phyloP scores from a whole-genome alignment of 2,329 filamentous ascomycete species.

The Calonectria pseudoreteaudii region DNA sequence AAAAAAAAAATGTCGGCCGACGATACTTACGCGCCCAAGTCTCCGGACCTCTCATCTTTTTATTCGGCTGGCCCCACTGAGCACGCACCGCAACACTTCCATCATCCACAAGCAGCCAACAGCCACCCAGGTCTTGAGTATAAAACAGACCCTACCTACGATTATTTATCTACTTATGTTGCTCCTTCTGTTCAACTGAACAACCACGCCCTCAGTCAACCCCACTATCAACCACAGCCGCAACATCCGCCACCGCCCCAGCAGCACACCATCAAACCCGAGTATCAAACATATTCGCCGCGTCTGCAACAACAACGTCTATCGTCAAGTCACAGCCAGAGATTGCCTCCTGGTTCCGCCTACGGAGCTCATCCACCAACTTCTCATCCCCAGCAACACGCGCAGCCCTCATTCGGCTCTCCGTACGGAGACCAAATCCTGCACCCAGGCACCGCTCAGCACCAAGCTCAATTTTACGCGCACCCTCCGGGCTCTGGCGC shows the following conservation, averaged over 20 bases:
- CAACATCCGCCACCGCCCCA: conserved; percentile 42
- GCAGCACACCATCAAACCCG: conserved; percentile 32
- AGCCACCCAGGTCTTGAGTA: conserved; percentile 45
- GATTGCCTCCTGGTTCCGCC: not conserved
- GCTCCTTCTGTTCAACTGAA: conserved; percentile 33
- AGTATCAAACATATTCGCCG: conserved; percentile 40
- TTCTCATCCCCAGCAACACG: conserved; percentile 29
- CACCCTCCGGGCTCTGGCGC: conserved; percentile 19
- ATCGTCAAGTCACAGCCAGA: conserved; percentile 22
- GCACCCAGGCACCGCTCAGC: conserved; percentile 16
- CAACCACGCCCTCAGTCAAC: conserved; percentile 42
- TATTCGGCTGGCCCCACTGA: conserved; percentile 56
- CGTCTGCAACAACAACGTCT: conserved; percentile 35
- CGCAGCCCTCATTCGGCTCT: conserved; percentile 30
- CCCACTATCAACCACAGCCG: conserved; percentile 39
- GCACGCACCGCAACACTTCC: conserved; percentile 49
- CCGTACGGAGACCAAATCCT: conserved; percentile 29
- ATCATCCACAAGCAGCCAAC: conserved; percentile 46
- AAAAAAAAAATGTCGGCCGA: conserved; percentile 59
- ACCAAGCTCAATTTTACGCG: conserved; percentile 33
- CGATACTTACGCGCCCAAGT: conserved; percentile 68
- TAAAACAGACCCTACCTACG: conserved; percentile 49
- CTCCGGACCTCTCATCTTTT: conserved; percentile 70
- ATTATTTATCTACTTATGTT: conserved; percentile 35
- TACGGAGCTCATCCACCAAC: conserved; percentile 26